Percentiles rank a stretch among this genome's conserved stretches.
phyloP scores from a whole-genome alignment of 2,329 filamentous ascomycete species.

The Cladosporium halotolerans region DNA sequence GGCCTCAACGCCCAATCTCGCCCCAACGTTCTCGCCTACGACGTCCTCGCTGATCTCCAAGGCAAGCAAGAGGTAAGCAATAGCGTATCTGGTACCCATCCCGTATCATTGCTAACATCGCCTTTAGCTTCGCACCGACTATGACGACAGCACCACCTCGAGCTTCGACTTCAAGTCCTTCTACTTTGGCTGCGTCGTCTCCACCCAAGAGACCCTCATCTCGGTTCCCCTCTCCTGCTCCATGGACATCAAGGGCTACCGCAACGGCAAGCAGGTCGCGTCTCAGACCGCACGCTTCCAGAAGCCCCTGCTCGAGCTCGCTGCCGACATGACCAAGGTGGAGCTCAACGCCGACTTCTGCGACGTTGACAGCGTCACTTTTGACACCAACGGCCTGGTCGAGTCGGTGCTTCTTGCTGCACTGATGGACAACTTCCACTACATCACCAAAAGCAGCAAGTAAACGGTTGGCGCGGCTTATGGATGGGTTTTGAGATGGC shows the following conservation, averaged over 20 bases:
- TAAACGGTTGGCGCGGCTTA: not conserved
- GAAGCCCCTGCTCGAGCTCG: not conserved
- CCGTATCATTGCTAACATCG: no score
- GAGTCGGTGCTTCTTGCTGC: constrained; percentile 1
- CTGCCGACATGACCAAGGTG: constrained; percentile 4
- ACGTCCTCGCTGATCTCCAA: constrained; percentile 1
- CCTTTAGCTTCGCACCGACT: constrained; percentile 8
- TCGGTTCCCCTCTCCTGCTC: constrained; percentile 5
- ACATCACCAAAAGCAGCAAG: not conserved
- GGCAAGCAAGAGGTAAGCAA: constrained; percentile 2
- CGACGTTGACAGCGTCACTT: constrained; percentile 5
- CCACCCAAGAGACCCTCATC: constrained; percentile 6
- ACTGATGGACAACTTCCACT: constrained; percentile 9
- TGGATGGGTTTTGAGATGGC: not conserved
- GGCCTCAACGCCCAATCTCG: constrained; percentile 6
- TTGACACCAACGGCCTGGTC: constrained; percentile 5
- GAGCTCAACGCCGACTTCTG: constrained; percentile 8
- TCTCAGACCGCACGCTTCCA: constrained; percentile 1
- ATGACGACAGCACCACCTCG: constrained; percentile 9
- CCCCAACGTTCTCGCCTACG: constrained; percentile 9
- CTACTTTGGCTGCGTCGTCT: constrained; percentile 12
- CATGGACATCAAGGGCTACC: constrained; percentile 2
- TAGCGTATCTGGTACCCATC: no score
- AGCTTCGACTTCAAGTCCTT: constrained; percentile 10
- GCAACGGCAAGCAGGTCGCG: constrained; percentile 5